Base-by-base conservation (phyloP, 108 stramenopile genomes). In the Schizochytrium sp. region DNA sequence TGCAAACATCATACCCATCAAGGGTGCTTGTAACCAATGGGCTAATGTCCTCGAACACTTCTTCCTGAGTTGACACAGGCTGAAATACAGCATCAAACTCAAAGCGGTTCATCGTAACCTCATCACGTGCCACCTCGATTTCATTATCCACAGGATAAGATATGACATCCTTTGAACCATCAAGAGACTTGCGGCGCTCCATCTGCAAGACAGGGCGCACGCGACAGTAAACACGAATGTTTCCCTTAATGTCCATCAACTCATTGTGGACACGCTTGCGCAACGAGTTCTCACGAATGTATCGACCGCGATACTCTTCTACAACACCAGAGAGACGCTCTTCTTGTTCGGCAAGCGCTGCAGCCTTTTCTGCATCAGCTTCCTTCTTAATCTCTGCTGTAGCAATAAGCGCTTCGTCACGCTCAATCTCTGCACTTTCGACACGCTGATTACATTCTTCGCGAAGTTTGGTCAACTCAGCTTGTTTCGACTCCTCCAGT, bases 1-100 rank as follows among this genome's bases (percentile, higher is more conserved):
- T 92, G 90, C 91, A 92, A 28, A 89, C 90, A 45, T 83, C 56
- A 87, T 87, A 90, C 17, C 93, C 93, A 61, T 93, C 93, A 72
- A 93, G 90, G 46, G 93, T 94, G 72, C 93, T 93, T 40, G 91
- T 91, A 28, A 95, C 89, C 28, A 96, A 87, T 15, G 92, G 91
- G 40, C 72, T 91, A 28, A 94, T 93, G 57, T 96, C 95, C 59
- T 94, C 93, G 88, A 95, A 96, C 42, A 96, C 89, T 45, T 88
- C 90, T 13, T 92, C 89, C 89, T 96, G 95, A 5, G 92, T 90
- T 46, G 94, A 93, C n/a, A 58, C 61, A 8, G 91, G 90, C 40
- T 12, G 53, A 89, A 95, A 95, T n/a, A 94, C 91, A 46, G 92
- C 90, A 88, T 96, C 95, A 72, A 96, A 96, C 59, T 95, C 94